These are phyloP conservation scores for Elsinoe necatrix DNA, from an alignment of 2,329 filamentous ascomycete species.

Conservation along the genomic window DNA sequence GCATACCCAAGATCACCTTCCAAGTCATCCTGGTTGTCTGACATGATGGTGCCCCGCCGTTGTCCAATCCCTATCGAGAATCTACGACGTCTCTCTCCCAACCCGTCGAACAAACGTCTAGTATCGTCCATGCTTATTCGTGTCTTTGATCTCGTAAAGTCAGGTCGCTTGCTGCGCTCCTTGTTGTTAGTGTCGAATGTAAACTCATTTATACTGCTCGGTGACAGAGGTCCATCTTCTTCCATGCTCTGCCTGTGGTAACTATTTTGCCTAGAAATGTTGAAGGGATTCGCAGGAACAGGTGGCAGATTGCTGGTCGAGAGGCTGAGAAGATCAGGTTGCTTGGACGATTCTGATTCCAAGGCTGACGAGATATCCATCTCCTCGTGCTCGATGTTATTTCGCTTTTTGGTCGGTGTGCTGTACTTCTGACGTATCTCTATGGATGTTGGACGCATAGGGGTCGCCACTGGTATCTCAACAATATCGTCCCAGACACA, in stretches of 20 bases:
- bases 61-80: conserved; percentile 16
- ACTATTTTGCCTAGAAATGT: conserved; percentile 39
- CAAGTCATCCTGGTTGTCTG: conserved; percentile 52
- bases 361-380: conserved; percentile 79
- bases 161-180: conserved; percentile 20
- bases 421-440: conserved; percentile 62
- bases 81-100: conserved; percentile 22
- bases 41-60: conserved; percentile 32
- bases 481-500: conserved; percentile 98
- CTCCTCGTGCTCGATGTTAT: conserved; percentile 61
- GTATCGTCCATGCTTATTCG: conserved; percentile 38
- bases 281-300: conserved; percentile 39
- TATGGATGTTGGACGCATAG: conserved; percentile 74
- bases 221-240: conserved; percentile 25
- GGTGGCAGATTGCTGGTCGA: conserved; percentile 21
- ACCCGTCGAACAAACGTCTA: conserved; percentile 24
- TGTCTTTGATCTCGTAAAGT: conserved; percentile 22
- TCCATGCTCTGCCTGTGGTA: conserved; percentile 30
- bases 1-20: conserved; percentile 93
- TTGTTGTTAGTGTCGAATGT: conserved; percentile 20
- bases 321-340: conserved; percentile 62
- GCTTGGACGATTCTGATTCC: conserved; percentile 44
- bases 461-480: conserved; percentile 88
- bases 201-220: conserved; percentile 29
- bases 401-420: conserved; percentile 19